phyloP scores from a whole-genome alignment of 352 stramenopile species.

The Pilasporangium apinafurcum region DNA sequence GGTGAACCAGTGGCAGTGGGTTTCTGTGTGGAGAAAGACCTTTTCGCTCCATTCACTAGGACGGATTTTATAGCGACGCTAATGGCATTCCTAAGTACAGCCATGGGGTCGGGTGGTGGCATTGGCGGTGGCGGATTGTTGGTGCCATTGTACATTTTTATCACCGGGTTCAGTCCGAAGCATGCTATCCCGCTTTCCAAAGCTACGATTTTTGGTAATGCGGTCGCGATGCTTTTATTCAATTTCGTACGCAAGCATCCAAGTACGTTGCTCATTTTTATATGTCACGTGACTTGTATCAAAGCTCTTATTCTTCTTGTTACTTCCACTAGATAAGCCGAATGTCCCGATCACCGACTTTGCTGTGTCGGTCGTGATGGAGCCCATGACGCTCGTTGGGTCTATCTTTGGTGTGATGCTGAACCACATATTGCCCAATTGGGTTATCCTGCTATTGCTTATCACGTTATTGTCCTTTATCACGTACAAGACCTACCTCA shows the following conservation, averaged over 20 bases:
- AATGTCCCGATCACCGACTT: slow-evolving; percentile 95
- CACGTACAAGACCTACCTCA: slow-evolving; percentile 62
- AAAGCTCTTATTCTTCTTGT: not conserved
- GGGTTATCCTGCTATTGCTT: slow-evolving; percentile 65
- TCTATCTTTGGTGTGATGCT: slow-evolving; percentile 73
- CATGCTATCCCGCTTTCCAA: slow-evolving; percentile 95
- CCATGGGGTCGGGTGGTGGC: slow-evolving; percentile 84
- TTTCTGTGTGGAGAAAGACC: slow-evolving; percentile 74
- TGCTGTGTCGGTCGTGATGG: slow-evolving; percentile 95
- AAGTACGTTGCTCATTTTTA: slow-evolving; percentile 20
- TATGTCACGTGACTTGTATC: slow-evolving; percentile 1
- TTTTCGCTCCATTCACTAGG: slow-evolving; percentile 66
- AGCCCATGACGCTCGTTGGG: slow-evolving; percentile 85
- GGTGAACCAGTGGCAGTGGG: too few relatives aligned
- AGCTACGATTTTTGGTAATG: slow-evolving; percentile 94
- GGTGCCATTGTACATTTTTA: slow-evolving; percentile 95
- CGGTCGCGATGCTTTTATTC: slow-evolving; percentile 90
- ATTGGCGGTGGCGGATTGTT: slow-evolving; percentile 93
- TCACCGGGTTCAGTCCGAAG: slow-evolving; percentile 90
- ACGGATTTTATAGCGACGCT: slow-evolving; percentile 56
- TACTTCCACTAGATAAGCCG: slow-evolving; percentile 27
- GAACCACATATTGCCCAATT: slow-evolving; percentile 72
- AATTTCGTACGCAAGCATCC: slow-evolving; percentile 92
- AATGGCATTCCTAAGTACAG: slow-evolving; percentile 78
- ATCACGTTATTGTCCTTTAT: slow-evolving; percentile 64